Base-by-base conservation (phyloP, 73 alveolate genomes). In the Uronychia setigera region DNA sequence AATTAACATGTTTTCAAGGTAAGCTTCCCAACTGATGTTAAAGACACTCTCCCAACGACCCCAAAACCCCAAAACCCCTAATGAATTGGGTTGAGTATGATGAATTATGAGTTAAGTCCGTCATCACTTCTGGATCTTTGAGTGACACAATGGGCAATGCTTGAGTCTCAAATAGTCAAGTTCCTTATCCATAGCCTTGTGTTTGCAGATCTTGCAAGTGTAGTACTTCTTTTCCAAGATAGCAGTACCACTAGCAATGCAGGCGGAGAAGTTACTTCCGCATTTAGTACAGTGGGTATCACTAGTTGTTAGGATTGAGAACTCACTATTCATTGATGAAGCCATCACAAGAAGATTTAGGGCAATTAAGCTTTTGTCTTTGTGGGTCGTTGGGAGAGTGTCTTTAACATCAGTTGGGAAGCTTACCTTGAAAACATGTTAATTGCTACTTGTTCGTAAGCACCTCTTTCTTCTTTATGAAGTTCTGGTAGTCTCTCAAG, bases 171-270 rank as follows among this genome's bases (percentile, higher is more conserved):
- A 19, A 46, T 96, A 95, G 80, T 90, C 77, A 25, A 98, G 98
- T 87, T 98, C 99, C 75, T 94, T 92, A 81, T 97, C 98, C 57
- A 98, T 78, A 77, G 98, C 97, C 87, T 97, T 98, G 85, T 98
- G 99, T 80, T 97, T 97, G 93, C 99, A 98, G 59, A 97, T 94
- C 92, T 96, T 98, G 86, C 99, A 98, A 80, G 95, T 95, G 82
- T 93, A 97, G 92, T 97, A 98, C 79, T 93, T 95, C 88, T 98
- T 96, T 60, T 93, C 97, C 81, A 96, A 80, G 46, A 98, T 98
- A 60, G 98, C 89, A 83, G 93, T 93, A 29, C 99, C 99, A 60
- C 98, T 91, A 11, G 97, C 99, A 14, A 98, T 96, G 90, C 99
- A 98, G 31, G 99, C 98, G 35, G 99, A 94, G 92, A 96, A 98